A percentile compares a stretch with the other conserved stretches of the same genome.
phyloP scores from a whole-genome alignment of 768 basidiomycete genomes.

The Strobilomyces dryophilus region DNA sequence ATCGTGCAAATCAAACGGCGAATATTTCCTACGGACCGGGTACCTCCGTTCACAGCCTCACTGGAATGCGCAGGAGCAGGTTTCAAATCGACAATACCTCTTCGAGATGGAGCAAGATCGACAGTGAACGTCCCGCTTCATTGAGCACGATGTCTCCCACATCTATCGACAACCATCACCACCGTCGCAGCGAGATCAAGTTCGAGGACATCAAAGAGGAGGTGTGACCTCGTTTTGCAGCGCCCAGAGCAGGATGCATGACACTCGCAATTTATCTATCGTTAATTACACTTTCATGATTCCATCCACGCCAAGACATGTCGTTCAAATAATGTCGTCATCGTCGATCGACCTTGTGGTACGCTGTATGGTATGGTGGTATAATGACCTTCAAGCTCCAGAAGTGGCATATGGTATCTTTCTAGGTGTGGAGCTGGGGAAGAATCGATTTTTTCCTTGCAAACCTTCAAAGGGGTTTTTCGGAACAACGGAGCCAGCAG shows the following conservation, averaged over 20 bases:
- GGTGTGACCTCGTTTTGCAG: neutral
- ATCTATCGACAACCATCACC: neutral
- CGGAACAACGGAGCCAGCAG: neutral
- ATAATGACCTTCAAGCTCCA: neutral
- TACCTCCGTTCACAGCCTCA: neutral
- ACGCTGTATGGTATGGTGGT: neutral
- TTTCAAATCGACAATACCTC: slow-evolving; percentile 6
- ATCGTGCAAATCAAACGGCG: neutral
- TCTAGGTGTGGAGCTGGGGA: neutral
- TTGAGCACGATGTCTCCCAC: neutral
- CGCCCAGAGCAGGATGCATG: neutral
- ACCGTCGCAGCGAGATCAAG: neutral
- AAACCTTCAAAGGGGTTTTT: neutral
- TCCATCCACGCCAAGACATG: neutral
- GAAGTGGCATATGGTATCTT: neutral
- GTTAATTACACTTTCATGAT: neutral
- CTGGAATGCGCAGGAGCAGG: neutral
- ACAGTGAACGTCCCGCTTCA: neutral
- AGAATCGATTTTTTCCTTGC: neutral
- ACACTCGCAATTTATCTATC: no score
- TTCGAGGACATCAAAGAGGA: neutral
- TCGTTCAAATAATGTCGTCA: neutral
- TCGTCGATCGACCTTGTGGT: neutral
- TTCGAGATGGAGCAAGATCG: neutral
- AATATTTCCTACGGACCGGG: neutral